Evolutionary conservation across 805 yeast species (phyloP).

Genomic region (Nakazawaea holstii): DNA sequence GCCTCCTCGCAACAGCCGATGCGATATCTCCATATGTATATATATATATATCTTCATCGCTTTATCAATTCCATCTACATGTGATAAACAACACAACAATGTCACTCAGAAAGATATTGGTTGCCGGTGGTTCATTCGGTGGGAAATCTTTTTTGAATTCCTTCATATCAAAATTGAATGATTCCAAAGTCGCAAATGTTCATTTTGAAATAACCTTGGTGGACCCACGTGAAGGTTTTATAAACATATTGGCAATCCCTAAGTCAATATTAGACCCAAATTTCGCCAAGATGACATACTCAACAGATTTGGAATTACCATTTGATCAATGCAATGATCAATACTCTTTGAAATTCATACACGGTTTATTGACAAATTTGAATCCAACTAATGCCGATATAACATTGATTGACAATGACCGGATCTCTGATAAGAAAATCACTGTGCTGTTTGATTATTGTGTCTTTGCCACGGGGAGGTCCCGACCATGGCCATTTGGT

Average conservation of each 20-base stretch:
- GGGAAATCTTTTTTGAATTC: slow-evolving; percentile 27
- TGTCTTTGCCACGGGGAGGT: slow-evolving; percentile 43
- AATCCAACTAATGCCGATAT: slow-evolving; percentile 6
- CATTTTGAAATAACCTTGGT: slow-evolving; percentile 25
- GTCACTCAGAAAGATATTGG: slow-evolving; percentile 15
- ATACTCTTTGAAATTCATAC: slow-evolving; percentile 7
- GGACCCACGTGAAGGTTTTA: slow-evolving; percentile 36
- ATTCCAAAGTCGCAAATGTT: not conserved
- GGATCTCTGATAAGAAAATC: not conserved
- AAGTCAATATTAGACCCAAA: slow-evolving; percentile 29
- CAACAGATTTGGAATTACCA: slow-evolving; percentile 16
- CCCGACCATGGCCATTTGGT: slow-evolving; percentile 49
- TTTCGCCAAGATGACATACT: slow-evolving; percentile 29
- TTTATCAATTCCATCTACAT: not conserved
- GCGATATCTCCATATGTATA: not conserved
- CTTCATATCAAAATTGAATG: slow-evolving; percentile 15
- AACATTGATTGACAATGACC: slow-evolving; percentile 3
- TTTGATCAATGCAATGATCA: slow-evolving; percentile 2
- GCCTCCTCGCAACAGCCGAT: not conserved
- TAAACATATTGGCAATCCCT: slow-evolving; percentile 35
- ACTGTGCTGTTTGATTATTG: slow-evolving; percentile 38
- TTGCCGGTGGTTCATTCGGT: slow-evolving; percentile 32
- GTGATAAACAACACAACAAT: too few species aligned
- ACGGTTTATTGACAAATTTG: slow-evolving; percentile 14
- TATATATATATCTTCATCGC: not conserved